Base-by-base conservation (phyloP, 768 basidiomycete species). In the Neoboletus magnificus region DNA sequence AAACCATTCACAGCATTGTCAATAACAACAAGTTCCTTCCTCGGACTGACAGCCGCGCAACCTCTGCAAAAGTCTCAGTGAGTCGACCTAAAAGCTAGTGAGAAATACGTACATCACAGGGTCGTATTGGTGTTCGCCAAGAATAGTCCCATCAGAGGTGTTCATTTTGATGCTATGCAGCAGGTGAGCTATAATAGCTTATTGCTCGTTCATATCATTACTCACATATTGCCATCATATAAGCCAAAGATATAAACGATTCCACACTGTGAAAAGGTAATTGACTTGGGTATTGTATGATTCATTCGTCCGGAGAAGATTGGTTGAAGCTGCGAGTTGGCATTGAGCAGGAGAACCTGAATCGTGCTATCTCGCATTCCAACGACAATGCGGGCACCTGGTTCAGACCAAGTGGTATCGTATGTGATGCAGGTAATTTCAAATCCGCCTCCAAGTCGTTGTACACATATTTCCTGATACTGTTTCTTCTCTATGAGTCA, bases 381-480 rank as follows among this genome's bases (percentile, higher is more conserved):
- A 2, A 58, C 27, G 1, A 30, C 57, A 42, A 58, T 12, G 6
- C 32, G 15, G 18, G 50, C 29, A 3, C 49, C 37, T 6, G 29
- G 39, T 16, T 50, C 20, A 1, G 49, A 40, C 49, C 49, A 55
- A n/a, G n/a, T n/a, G n/a, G n/a, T n/a, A n/a, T n/a, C n/a, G n/a
- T n/a, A n/a, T n/a, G n/a, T n/a, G n/a, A 29, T 30, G 11, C 56
- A 60, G 16, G 59, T 58, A 23, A 60, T 54, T 40, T 60, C 49
- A 23, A 57, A 50, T 5, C 59, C 56, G 1, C 25, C 42, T 4
- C 59, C 52, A 7, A 61, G 57, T 11, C 54, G n/a, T n/a, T n/a
- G n/a, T n/a, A n/a, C n/a, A n/a, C n/a, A n/a, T n/a, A n/a, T n/a
- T n/a, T n/a, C n/a, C n/a, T n/a, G n/a, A n/a, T n/a, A n/a, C n/a